These are phyloP conservation scores for Zostera marina DNA, from an alignment of 116 monocot species.

Conservation along the genomic window DNA sequence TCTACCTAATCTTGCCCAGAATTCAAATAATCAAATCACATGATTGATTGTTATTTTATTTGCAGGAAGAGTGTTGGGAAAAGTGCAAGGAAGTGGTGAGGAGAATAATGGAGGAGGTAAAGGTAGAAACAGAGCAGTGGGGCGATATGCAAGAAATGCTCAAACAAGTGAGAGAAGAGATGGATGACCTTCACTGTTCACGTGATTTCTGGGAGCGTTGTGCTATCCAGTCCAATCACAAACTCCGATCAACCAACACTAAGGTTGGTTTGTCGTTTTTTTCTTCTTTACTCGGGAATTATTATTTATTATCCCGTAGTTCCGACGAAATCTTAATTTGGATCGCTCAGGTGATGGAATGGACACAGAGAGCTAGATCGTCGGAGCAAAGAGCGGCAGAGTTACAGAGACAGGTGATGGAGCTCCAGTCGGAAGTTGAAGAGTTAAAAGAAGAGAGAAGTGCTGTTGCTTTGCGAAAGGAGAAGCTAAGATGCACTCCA, in stretches of 20 bases:
- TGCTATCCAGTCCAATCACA: slow-evolving; percentile 36
- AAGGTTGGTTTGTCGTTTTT: slow-evolving; percentile 1
- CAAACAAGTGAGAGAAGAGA: slow-evolving; percentile 54
- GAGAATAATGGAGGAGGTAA: slow-evolving; percentile 58
- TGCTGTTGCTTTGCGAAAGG: not conserved
- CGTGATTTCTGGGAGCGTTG: slow-evolving; percentile 63
- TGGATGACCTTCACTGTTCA: slow-evolving; percentile 55
- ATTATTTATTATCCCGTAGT: not conserved
- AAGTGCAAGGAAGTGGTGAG: slow-evolving; percentile 49
- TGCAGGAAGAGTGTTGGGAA: slow-evolving; percentile 19
- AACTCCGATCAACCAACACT: slow-evolving; percentile 22
- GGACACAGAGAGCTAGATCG: slow-evolving; percentile 33
- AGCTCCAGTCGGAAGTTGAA: slow-evolving; percentile 20
- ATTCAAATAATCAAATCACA: too few species aligned
- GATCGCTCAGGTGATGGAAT: slow-evolving; percentile 34
- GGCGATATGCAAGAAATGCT: slow-evolving; percentile 67
- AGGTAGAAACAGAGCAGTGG: slow-evolving; percentile 60
- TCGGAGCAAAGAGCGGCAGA: slow-evolving; percentile 26
- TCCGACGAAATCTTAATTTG: not conserved
- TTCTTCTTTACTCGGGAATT: not conserved
- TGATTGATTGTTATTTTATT: not conserved
- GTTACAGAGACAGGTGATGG: slow-evolving; percentile 17
- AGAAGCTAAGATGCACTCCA: not conserved
- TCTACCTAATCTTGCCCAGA: too few species aligned
- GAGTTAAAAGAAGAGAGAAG: slow-evolving; percentile 6